phyloP scores from a whole-genome alignment of 441 rosid genomes.

The Populus hybrid region DNA sequence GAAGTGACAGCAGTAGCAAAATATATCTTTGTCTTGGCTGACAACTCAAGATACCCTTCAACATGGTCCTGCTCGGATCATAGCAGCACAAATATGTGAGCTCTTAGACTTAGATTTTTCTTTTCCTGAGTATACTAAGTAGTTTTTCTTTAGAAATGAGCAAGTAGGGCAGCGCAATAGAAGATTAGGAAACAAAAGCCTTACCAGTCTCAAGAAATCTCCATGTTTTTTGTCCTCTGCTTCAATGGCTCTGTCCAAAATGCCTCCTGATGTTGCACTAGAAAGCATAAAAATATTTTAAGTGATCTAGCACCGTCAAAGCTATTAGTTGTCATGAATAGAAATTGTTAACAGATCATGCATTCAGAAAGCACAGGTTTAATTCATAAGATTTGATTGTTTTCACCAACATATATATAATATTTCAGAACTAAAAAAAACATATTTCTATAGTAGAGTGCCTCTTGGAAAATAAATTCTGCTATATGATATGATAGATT shows the following conservation, averaged over 20 bases:
- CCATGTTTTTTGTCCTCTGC: constrained; percentile 91
- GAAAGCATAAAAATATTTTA: constrained; percentile 1
- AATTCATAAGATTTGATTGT: not conserved
- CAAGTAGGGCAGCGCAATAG: not conserved
- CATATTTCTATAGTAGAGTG: not conserved
- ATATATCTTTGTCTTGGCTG: constrained; percentile 90
- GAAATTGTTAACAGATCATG: too few species aligned
- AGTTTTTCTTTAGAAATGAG: not conserved
- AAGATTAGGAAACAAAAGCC: constrained; percentile 11
- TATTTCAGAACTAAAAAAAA: not conserved
- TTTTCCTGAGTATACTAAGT: not conserved
- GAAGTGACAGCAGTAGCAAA: constrained; percentile 78
- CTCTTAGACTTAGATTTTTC: not conserved
- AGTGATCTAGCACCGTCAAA: not conserved
- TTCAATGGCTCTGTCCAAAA: constrained; percentile 87
- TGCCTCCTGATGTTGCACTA: constrained; percentile 87
- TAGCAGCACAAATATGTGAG: constrained; percentile 14
- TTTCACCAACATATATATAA: not conserved
- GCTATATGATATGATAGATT: not conserved
- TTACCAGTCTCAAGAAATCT: constrained; percentile 81
- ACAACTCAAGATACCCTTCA: constrained; percentile 97
- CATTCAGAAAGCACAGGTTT: too few species aligned
- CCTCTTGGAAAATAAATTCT: not conserved
- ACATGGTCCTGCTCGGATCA: constrained; percentile 69
- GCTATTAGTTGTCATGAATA: not conserved